These are phyloP conservation scores for Coemansia sp. DNA, from an alignment of 192 early-diverging fungal genomes.

Conservation along the genomic window DNA sequence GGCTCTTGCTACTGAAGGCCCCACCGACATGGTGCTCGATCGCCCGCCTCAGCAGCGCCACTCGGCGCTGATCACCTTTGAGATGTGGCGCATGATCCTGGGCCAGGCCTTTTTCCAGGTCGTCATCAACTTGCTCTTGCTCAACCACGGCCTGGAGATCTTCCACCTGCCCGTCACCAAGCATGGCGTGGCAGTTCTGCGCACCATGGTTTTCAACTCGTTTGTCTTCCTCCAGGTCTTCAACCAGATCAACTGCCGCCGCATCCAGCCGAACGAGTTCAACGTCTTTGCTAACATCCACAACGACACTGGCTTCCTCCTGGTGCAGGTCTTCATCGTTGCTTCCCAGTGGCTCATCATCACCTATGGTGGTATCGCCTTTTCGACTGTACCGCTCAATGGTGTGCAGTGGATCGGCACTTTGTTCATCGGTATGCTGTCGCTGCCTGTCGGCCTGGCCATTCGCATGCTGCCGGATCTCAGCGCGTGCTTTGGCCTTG, in stretches of 20 bases:
- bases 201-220: slow-evolving; percentile 88
- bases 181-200: slow-evolving; percentile 54
- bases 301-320: slow-evolving; percentile 77
- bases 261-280: slow-evolving; percentile 85
- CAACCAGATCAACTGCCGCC: slow-evolving; percentile 87
- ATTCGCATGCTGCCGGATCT: slow-evolving; percentile 81
- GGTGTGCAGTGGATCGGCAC: slow-evolving; percentile 76
- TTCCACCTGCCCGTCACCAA: slow-evolving; percentile 55
- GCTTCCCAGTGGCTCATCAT: slow-evolving; percentile 82
- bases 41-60: slow-evolving; percentile 78
- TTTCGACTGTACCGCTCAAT: slow-evolving; percentile 73
- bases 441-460: slow-evolving; percentile 76
- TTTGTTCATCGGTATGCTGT: slow-evolving; percentile 74
- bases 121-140: slow-evolving; percentile 68
- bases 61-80: slow-evolving; percentile 82
- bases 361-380: slow-evolving; percentile 83
- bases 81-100: slow-evolving; percentile 96
- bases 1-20: slow-evolving; percentile 94
- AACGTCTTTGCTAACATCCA: slow-evolving; percentile 83
- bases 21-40: slow-evolving; percentile 76
- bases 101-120: slow-evolving; percentile 90
- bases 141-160: slow-evolving; percentile 65
- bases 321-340: slow-evolving; percentile 72
- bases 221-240: slow-evolving; percentile 91
- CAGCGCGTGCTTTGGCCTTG: slow-evolving; percentile 53